A percentile compares a stretch with the other conserved stretches of the same genome.
phyloP scores from a whole-genome alignment of 1,284 basidiomycete species.

The Trichosporon asahii region DNA sequence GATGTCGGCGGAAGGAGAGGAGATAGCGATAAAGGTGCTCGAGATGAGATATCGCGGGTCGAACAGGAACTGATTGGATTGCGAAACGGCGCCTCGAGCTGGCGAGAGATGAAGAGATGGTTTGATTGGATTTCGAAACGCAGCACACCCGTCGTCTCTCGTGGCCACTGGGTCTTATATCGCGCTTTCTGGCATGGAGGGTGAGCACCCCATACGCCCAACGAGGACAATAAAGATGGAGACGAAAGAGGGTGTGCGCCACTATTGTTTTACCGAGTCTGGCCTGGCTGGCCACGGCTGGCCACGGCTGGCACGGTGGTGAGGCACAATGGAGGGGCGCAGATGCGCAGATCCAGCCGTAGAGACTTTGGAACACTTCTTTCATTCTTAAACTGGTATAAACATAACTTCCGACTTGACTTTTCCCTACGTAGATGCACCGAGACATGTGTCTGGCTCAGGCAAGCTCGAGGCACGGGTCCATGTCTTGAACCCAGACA shows the following conservation, averaged over 20 bases:
- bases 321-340: background rate
- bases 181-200: background rate
- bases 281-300: background rate
- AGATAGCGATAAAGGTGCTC: background rate
- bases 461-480: too few relatives aligned
- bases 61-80: slow-evolving; percentile 5
- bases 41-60: background rate
- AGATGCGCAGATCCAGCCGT: background rate
- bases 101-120: background rate
- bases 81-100: background rate
- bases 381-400: background rate
- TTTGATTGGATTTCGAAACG: background rate
- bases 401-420: background rate
- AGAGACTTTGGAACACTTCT: background rate
- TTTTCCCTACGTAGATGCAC: too few relatives aligned
- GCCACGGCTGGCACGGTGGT: too few relatives aligned
- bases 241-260: background rate
- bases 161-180: background rate
- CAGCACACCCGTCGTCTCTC: too few relatives aligned
- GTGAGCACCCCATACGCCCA: background rate
- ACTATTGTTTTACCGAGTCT: background rate
- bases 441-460: too few relatives aligned
- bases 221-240: background rate
- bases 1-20: background rate
- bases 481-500: too few relatives aligned